Evolutionary conservation across 371 early-diverging fungal species (phyloP), one percentile per base, ranked within the genome.

Genomic region (Rhizopus delemar): DNA sequence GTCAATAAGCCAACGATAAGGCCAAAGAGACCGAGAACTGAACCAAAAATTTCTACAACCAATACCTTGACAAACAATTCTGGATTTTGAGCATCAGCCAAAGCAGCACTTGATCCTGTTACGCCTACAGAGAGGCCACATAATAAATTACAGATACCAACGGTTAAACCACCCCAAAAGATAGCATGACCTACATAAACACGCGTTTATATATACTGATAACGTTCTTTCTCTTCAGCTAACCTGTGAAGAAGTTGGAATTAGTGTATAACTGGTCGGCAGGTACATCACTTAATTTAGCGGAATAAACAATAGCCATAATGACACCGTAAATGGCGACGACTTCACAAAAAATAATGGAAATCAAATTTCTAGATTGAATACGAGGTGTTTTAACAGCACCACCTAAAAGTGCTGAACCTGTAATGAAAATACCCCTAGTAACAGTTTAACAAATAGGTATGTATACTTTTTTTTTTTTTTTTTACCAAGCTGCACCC

Each of bases 321-420:
- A 98, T 96, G 53, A 98, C 87, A 59, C 98, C 98, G 73, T 98
- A 98, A 65, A 98, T 98, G 62, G 97, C 98, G 8, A 98, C 98
- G 61, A 95, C 98, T 81, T 98, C 98, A 80, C 97, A 98, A 69
- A 98, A 97, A 77, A 97, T 96, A 60, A 98, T 93, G 62, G 93
- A 87, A 79, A 98, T 96, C 62, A 98, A 83, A 82, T 97, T 98
- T 80, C 96, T 92, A 22, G 96, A 96, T 56, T 90, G 87, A 65
- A 98, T 96, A 45, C 97, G 86, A 58, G 97, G 99, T 4, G 94
- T 87, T 60, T 86, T 83, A 60, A 98, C 95, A 8, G 93, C 95
- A 53, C 86, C 97, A 70, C 97, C 99, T 33, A 97, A 77, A 31
- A 98, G 81, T 57, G 89, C 88, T 31, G 93, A 81, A 29, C 97